Base-by-base conservation (phyloP, 768 basidiomycete genomes). In the Chalciporus pseudorubinellus region DNA sequence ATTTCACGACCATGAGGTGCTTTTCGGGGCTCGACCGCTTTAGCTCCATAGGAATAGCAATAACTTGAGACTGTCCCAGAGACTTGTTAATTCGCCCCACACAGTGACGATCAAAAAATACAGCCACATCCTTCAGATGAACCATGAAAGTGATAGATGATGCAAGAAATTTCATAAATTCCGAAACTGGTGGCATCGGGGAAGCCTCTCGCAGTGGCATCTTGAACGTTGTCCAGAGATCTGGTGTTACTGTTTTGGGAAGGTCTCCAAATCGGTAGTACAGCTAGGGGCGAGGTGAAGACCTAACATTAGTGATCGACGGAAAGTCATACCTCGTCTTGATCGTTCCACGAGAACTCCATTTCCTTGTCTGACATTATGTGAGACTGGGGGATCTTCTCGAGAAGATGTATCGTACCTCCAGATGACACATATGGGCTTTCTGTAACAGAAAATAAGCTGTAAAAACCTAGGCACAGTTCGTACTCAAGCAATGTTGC, bases 261-360 rank as follows among this genome's bases (percentile, higher is more conserved):
- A 88, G 71, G 36, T 72, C 67, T 9, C 90, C 91, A 22, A 90
- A 80, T 21, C 90, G 82, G 14, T 85, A 92, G 58, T 84, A 87
- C 0, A 95, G 78, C 85, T 90, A 12, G 18, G 43, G 51, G 14
- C 54, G 26, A 38, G 34, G 36, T 46, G 31, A 34, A 56, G 46
- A 52, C 26, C 41, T 8, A 20, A 11, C 20, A 34, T 16, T 3
- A 14, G 10, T 11, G 36, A 42, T 6, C 8, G 36, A 28, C 33
- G 8, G 44, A 19, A 41, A 20, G 6, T 51, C 67, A 20, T 50
- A 84, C 84, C 72, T 92, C 89, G 63, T 92, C 88, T 58, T 87
- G 87, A 64, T 88, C 88, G 65, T 92, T 92, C 91, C 91, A 95
- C 64, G 92, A 89, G 66, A 95, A 95, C 0, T 83, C 86, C 91